Evolutionary conservation across 805 yeast species (phyloP).

Genomic region (Tetrapisispora taiwanensis): DNA sequence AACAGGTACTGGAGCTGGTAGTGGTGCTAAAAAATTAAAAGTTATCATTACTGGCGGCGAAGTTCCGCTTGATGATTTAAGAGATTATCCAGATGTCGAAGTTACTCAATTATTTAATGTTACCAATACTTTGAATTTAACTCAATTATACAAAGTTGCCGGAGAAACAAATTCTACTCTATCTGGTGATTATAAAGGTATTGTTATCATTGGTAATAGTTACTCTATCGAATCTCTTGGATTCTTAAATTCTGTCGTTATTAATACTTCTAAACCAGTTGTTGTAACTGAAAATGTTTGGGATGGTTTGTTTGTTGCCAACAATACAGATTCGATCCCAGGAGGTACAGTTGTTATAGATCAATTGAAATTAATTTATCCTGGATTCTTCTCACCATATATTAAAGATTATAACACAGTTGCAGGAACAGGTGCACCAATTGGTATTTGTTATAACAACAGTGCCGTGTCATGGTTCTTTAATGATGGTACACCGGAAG

Average conservation of each 20-base stretch:
- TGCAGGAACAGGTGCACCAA: conserved; percentile 12
- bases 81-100: conserved; percentile 5
- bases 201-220: conserved; percentile 18
- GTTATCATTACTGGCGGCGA: conserved; percentile 19
- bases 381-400: conserved; percentile 22
- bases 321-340: conserved; percentile 6
- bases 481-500: conserved; percentile 13
- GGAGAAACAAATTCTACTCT: conserved; percentile 9
- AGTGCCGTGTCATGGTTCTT: conserved; percentile 17
- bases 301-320: conserved; percentile 19
- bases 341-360: conserved; percentile 18
- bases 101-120: conserved; percentile 12
- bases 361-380: conserved; percentile 17
- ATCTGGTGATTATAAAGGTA: conserved; percentile 10
- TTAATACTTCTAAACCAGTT: conserved; percentile 15
- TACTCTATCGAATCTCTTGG: conserved; percentile 21
- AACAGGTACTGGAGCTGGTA: not conserved
- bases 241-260: conserved; percentile 18
- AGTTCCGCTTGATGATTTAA: conserved; percentile 7
- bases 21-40: conserved; percentile 3
- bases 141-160: conserved; percentile 17
- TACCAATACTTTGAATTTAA: conserved; percentile 16
- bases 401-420: conserved; percentile 17
- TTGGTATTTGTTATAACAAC: conserved; percentile 17
- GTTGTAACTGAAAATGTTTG: conserved; percentile 16